phyloP scores from a whole-genome alignment of 805 yeast species.

The Cyberlindnera suaveolens region DNA sequence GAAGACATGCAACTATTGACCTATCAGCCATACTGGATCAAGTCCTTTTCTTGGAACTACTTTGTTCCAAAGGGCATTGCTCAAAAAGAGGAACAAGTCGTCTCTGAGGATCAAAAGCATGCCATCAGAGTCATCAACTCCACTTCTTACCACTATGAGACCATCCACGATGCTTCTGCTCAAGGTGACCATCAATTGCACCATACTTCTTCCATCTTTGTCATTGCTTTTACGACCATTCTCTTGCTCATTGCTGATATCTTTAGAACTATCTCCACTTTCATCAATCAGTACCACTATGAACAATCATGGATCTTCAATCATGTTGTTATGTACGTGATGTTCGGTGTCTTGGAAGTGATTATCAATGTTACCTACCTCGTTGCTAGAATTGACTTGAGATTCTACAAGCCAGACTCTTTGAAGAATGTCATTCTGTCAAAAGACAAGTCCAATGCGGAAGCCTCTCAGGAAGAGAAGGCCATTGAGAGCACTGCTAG shows the following conservation, averaged over 20 bases:
- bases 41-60: constrained; percentile 53
- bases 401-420: constrained; percentile 74
- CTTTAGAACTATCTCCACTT: constrained; percentile 43
- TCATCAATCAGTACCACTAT: constrained; percentile 27
- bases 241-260: constrained; percentile 45
- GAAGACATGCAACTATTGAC: constrained; percentile 46
- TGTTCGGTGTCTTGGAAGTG: constrained; percentile 65
- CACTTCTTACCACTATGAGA: constrained; percentile 35
- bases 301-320: constrained; percentile 39
- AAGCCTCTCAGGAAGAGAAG: not conserved
- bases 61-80: constrained; percentile 51
- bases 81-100: constrained; percentile 34
- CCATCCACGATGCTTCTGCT: constrained; percentile 15
- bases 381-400: constrained; percentile 62
- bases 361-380: constrained; percentile 51
- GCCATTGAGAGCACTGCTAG: not conserved
- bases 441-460: too few species aligned
- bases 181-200: constrained; percentile 26
- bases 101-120: constrained; percentile 25
- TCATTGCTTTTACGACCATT: constrained; percentile 39
- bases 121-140: constrained; percentile 60
- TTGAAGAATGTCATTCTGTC: constrained; percentile 9
- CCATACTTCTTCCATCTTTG: constrained; percentile 45
- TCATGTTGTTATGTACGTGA: constrained; percentile 59
- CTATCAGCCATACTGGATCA: constrained; percentile 75